A percentile compares a stretch with the other conserved stretches of the same genome.
Conservation (phyloP, 371 early-diverging fungal species). For the Lichtheimia ramosa region DNA sequence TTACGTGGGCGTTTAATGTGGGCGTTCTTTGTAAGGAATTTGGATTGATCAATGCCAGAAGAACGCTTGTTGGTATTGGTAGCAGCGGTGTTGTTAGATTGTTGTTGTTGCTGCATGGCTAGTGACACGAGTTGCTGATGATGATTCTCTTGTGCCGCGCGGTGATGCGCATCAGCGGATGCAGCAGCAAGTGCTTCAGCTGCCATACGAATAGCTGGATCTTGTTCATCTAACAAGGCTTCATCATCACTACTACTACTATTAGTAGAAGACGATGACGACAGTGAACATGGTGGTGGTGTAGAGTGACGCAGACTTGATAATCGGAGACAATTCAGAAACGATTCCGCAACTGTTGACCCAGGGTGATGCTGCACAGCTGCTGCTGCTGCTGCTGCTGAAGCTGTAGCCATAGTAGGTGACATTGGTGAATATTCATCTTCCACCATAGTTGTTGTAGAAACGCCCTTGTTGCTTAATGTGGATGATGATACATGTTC, state of each 20-base stretch:
- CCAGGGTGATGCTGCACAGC: constrained; percentile 30
- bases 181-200: constrained; percentile 12
- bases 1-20: constrained; percentile 42
- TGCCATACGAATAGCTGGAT: constrained; percentile 12
- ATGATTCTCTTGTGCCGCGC: constrained; percentile 6
- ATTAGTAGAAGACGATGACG: constrained; percentile 13
- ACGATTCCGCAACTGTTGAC: constrained; percentile 28
- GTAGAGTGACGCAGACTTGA: constrained; percentile 9
- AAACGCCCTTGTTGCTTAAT: not conserved
- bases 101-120: constrained; percentile 11
- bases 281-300: constrained; percentile 13
- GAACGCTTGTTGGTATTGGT: not conserved
- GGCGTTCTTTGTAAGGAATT: constrained; percentile 36
- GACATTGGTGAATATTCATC: constrained; percentile 17
- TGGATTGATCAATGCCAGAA: constrained; percentile 23
- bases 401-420: constrained; percentile 32
- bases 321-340: constrained; percentile 25
- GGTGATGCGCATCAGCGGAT: constrained; percentile 13
- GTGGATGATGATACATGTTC: not conserved
- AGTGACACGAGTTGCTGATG: constrained; percentile 8
- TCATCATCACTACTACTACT: constrained; percentile 10
- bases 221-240: constrained; percentile 11
- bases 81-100: not conserved
- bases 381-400: constrained; percentile 26
- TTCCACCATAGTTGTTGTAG: not conserved